These are phyloP conservation scores for Chlorella sp. DNA, from an alignment of 139 green algal species.

Conservation along the genomic window DNA sequence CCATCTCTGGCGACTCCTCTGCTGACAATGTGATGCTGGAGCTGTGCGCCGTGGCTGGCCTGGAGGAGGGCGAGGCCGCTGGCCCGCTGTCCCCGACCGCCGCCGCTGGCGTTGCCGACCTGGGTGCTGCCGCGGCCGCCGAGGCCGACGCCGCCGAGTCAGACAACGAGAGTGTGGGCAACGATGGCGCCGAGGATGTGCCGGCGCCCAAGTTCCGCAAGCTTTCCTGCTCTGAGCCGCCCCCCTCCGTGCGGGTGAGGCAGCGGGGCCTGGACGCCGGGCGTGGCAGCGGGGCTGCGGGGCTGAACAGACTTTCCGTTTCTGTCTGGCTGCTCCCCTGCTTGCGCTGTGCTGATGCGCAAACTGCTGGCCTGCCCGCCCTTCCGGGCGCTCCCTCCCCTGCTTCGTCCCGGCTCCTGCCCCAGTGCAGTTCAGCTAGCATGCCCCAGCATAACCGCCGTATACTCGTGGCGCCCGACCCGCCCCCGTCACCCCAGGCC, in stretches of 20 bases:
- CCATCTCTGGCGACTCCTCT: slow-evolving; percentile 4
- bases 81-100: background rate
- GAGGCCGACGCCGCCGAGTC: slow-evolving; percentile 6
- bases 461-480: background rate
- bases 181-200: background rate
- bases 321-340: background rate
- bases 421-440: background rate
- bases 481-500: background rate
- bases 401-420: background rate
- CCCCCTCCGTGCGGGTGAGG: slow-evolving; percentile 25
- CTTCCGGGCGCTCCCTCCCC: background rate
- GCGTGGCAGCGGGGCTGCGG: background rate
- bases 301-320: background rate
- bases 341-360: background rate
- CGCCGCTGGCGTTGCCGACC: background rate
- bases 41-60: background rate
- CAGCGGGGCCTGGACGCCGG: background rate
- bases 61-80: background rate
- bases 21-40: background rate
- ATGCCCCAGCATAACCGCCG: background rate
- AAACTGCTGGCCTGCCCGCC: background rate
- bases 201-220: slow-evolving; percentile 31
- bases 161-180: slow-evolving; percentile 22
- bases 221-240: slow-evolving; percentile 35
- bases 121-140: background rate